phyloP scores from a whole-genome alignment of 306 rosid genomes.

The Malus asiatica region DNA sequence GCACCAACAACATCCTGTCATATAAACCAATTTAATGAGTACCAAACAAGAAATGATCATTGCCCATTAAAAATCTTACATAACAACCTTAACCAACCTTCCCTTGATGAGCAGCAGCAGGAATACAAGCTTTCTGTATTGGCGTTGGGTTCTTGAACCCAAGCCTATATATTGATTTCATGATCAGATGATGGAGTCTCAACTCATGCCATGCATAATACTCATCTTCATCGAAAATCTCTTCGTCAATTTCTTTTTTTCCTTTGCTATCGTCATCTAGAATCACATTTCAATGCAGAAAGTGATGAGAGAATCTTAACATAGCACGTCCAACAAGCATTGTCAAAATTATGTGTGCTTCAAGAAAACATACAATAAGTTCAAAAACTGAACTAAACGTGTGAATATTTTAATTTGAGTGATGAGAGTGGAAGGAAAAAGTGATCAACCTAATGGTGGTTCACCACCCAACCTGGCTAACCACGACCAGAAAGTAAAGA shows the following conservation, averaged over 20 bases:
- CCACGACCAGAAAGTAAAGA: background rate
- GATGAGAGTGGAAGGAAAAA: background rate
- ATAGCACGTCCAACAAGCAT: background rate
- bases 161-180: constrained; percentile 69
- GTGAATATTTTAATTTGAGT: background rate
- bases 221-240: constrained; percentile 54
- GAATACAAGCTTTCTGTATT: constrained; percentile 88
- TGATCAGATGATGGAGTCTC: constrained; percentile 81
- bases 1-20: constrained; percentile 95
- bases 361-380: background rate
- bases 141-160: constrained; percentile 93
- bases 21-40: constrained; percentile 13
- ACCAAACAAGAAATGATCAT: constrained; percentile 2
- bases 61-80: constrained; percentile 1
- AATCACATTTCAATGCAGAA: constrained; percentile 8
- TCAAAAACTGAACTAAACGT: background rate
- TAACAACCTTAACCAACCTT: constrained; percentile 55
- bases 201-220: constrained; percentile 80
- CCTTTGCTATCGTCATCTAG: constrained; percentile 21
- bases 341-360: background rate
- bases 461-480: background rate
- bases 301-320: background rate
- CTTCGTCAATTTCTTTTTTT: constrained; percentile 37
- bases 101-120: constrained; percentile 97
- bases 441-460: background rate